These are phyloP conservation scores for Schwanniomyces polymorphus DNA, from an alignment of 805 yeast genomes.

Conservation along the genomic window DNA sequence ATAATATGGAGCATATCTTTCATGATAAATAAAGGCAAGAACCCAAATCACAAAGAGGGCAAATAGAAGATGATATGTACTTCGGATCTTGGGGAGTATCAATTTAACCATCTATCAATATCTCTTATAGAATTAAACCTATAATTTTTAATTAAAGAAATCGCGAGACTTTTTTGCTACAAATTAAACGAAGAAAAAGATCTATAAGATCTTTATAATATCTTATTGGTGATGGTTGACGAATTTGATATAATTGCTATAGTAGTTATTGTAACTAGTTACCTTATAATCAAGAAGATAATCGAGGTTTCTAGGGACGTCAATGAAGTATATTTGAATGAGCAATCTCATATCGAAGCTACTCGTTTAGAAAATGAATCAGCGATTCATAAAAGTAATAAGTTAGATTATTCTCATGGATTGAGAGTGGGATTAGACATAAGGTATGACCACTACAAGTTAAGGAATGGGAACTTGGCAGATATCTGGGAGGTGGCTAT, in stretches of 20 bases:
- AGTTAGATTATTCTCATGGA: conserved; percentile 70
- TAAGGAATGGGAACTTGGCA: conserved; percentile 72
- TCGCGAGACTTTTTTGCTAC: neutral
- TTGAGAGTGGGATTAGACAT: conserved; percentile 69
- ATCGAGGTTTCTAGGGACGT: conserved; percentile 50
- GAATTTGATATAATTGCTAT: conserved; percentile 14
- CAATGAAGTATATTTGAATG: conserved; percentile 53
- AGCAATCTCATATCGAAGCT: conserved; percentile 66
- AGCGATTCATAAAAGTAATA: conserved; percentile 72
- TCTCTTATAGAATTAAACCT: neutral
- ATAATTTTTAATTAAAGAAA: neutral
- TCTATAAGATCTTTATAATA: neutral
- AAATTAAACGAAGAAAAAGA: neutral
- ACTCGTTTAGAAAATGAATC: conserved; percentile 70
- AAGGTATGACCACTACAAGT: conserved; percentile 56
- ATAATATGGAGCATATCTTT: conserved; percentile 26
- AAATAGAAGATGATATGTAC: conserved; percentile 25
- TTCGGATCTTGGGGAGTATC: conserved; percentile 22
- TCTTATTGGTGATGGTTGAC: conserved; percentile 4
- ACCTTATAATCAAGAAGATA: conserved; percentile 19
- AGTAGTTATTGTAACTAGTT: conserved; percentile 15
- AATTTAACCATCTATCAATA: conserved; percentile 5
- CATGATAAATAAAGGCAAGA: conserved; percentile 30
- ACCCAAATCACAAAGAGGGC: conserved; percentile 26
- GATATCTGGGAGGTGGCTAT: conserved; percentile 68